Base-by-base conservation (phyloP, 108 stramenopile genomes). In the Nannochloropsis gaditana region DNA sequence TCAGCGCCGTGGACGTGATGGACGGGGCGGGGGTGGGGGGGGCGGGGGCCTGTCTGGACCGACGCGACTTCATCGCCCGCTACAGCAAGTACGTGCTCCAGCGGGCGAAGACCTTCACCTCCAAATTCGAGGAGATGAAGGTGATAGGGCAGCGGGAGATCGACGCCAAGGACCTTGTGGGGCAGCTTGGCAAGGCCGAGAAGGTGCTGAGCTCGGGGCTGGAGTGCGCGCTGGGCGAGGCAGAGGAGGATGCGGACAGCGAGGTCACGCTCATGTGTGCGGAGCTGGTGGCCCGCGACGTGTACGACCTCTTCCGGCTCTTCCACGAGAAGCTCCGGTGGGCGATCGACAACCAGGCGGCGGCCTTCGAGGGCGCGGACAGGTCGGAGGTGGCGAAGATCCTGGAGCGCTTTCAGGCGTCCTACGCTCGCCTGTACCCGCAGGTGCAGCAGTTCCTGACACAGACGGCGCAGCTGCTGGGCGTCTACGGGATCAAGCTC, bases 31-130 rank as follows among this genome's bases (percentile, higher is more conserved):
- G 84, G 59, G 44, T 45, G 44, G 87, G 83, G 43, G 43, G 43
- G n/a, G 86, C 86, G 19, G 86, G 44, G 44, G 79, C 83, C 2
- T 84, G 50, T 44, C 3, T 73, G 59, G 59, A 73, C n/a, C 59
- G 59, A 73, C 45, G 84, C 21, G 80, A 84, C 11, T 88, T 91
- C 47, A 84, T 90, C 6, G 84, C 47, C 43, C 50, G 90, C 21
- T 91, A 91, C 86, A 90, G 86, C 42, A 85, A 31, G n/a, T 91
- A 88, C 85, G 90, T 90, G 44, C 82, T 91, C 45, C 86, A 89
- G 41, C 82, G 91, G 11, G 88, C 91, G 2, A 84, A 80, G 44
- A 44, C 42, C 81, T 91, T 91, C 88, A 79, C 47, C 44, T 88
- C 45, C 81, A 84, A 84, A 86, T 91, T 91, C 82, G 88, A 90